phyloP scores from a whole-genome alignment of 2,329 filamentous ascomycete species.

The Tolypocladium sp. region DNA sequence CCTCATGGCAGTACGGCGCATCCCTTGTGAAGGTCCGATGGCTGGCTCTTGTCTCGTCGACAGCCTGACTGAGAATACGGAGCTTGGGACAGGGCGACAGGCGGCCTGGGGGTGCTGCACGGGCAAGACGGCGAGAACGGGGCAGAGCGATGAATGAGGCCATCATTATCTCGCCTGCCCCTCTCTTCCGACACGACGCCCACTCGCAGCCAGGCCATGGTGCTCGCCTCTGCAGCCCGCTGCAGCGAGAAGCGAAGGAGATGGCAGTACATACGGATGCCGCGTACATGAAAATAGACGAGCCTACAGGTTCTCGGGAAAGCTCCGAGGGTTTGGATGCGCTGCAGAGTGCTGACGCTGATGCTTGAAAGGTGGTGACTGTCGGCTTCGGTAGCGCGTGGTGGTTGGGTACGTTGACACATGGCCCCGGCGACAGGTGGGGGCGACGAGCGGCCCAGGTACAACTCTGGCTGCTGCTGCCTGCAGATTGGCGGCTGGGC shows the following conservation, averaged over 20 bases:
- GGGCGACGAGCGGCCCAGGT: neutral
- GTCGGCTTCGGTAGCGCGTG: neutral
- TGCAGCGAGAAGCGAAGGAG: neutral
- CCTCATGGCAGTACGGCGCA: neutral
- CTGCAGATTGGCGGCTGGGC: neutral
- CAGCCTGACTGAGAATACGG: neutral
- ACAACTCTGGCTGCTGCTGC: neutral
- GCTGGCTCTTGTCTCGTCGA: neutral
- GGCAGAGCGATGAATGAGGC: neutral
- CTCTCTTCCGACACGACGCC: neutral
- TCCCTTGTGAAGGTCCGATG: neutral
- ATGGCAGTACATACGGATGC: neutral
- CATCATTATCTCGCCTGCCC: neutral
- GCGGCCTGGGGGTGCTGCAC: neutral
- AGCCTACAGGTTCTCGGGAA: neutral
- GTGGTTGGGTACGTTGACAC: neutral
- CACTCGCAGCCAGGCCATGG: neutral
- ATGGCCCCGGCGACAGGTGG: neutral
- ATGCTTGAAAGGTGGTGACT: neutral
- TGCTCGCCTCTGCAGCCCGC: neutral
- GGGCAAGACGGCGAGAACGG: neutral
- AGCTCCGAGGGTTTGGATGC: neutral
- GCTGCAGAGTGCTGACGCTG: neutral
- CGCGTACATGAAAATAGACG: neutral
- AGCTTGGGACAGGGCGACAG: neutral